phyloP scores from a whole-genome alignment of 2,329 filamentous ascomycete species.

The Phialophora expanda region DNA sequence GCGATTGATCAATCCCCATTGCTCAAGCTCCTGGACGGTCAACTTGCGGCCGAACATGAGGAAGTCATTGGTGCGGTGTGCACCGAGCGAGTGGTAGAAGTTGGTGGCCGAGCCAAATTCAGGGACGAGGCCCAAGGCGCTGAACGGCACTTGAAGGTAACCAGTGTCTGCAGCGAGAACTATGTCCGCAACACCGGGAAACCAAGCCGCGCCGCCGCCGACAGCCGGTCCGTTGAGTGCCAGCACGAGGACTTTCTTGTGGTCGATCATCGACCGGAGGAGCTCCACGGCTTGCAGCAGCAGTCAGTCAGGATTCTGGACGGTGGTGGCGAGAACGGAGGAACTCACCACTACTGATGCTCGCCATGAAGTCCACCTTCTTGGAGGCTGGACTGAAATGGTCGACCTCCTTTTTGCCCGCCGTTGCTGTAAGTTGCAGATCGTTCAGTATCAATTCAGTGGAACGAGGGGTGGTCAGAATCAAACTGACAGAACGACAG shows the following conservation, averaged over 20 bases:
- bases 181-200: slow-evolving; percentile 56
- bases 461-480: neutral
- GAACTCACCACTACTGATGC: slow-evolving; percentile 13
- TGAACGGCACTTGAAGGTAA: slow-evolving; percentile 58
- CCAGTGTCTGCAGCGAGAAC: slow-evolving; percentile 52
- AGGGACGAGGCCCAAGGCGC: slow-evolving; percentile 55
- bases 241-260: slow-evolving; percentile 58
- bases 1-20: slow-evolving; percentile 54
- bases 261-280: slow-evolving; percentile 50
- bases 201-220: slow-evolving; percentile 59
- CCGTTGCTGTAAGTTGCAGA: slow-evolving; percentile 15
- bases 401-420: neutral
- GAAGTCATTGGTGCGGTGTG: slow-evolving; percentile 59
- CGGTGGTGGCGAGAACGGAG: neutral
- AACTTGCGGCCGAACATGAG: slow-evolving; percentile 59
- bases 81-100: slow-evolving; percentile 56
- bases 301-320: neutral
- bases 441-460: neutral
- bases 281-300: slow-evolving; percentile 23
- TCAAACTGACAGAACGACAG: slow-evolving; percentile 11
- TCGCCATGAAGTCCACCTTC: slow-evolving; percentile 29
- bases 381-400: slow-evolving; percentile 28
- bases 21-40: slow-evolving; percentile 50
- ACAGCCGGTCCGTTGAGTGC: slow-evolving; percentile 59
- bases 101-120: slow-evolving; percentile 56